A percentile compares a stretch with the other conserved stretches of the same genome.
phyloP scores from a whole-genome alignment of 768 basidiomycete species.

The Gloeostereum incarnatum region DNA sequence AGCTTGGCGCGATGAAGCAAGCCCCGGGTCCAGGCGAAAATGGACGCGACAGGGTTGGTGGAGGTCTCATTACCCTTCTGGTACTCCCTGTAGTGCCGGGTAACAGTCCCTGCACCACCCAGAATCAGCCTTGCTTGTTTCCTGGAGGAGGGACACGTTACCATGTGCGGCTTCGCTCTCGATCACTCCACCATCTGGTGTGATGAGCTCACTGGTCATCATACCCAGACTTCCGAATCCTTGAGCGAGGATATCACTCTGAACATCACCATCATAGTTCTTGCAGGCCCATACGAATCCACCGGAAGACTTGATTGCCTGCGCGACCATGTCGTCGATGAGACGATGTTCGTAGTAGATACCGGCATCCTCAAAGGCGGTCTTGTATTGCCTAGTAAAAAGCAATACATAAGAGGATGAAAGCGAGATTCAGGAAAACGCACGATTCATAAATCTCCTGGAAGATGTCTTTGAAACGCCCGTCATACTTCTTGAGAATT shows the following conservation, averaged over 20 bases:
- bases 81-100: constrained; percentile 93
- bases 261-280: constrained; percentile 81
- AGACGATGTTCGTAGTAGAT: constrained; percentile 95
- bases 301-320: constrained; percentile 92
- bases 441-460: constrained; percentile 85
- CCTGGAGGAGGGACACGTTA: constrained; percentile 10
- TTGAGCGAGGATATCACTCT: constrained; percentile 93
- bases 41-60: constrained; percentile 97
- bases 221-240: constrained; percentile 95
- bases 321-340: constrained; percentile 98
- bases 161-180: constrained; percentile 98
- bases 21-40: constrained; percentile 98
- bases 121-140: not conserved
- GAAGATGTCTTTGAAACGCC: constrained; percentile 99
- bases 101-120: constrained; percentile 72
- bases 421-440: not conserved
- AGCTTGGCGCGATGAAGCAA: constrained; percentile 89
- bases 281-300: constrained; percentile 78
- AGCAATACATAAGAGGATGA: not conserved
- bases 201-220: constrained; percentile 96
- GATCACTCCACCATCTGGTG: constrained; percentile 87
- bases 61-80: constrained; percentile 98
- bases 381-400: constrained; percentile 54
- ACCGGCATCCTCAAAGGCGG: constrained; percentile 55
- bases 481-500: constrained; percentile 96